phyloP scores from a whole-genome alignment of 2,329 filamentous ascomycete species.

The Dactylellina sp. region DNA sequence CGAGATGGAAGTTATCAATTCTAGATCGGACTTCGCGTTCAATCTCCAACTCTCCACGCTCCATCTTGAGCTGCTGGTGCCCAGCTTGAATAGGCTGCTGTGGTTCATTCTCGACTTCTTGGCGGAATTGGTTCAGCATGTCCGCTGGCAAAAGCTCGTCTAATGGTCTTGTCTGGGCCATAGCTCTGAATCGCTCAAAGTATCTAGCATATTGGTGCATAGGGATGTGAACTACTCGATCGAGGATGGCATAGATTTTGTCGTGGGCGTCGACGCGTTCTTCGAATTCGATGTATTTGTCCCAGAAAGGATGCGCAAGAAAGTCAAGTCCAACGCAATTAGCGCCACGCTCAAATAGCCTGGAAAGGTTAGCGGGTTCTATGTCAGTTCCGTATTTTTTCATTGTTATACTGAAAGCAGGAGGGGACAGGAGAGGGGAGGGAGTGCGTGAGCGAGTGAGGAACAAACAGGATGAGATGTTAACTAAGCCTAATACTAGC shows the following conservation, averaged over 20 bases:
- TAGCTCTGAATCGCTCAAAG: constrained; percentile 86
- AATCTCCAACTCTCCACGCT: constrained; percentile 78
- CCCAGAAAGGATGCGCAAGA: constrained; percentile 95
- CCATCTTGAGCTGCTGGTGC: constrained; percentile 63
- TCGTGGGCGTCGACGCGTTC: constrained; percentile 86
- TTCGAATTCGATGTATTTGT: constrained; percentile 98
- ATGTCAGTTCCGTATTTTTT: constrained; percentile 64
- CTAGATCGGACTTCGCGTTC: constrained; percentile 84
- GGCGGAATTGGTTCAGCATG: constrained; percentile 74
- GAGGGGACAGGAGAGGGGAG: constrained; percentile 61
- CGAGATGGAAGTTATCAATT: constrained; percentile 82
- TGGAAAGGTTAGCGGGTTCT: constrained; percentile 64
- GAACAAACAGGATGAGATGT: constrained; percentile 68
- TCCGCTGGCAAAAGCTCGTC: constrained; percentile 78
- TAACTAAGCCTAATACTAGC: constrained; percentile 62
- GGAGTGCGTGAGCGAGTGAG: constrained; percentile 66
- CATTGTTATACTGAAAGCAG: constrained; percentile 60
- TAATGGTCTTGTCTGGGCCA: constrained; percentile 79
- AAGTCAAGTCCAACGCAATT: constrained; percentile 90
- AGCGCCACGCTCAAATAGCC: constrained; percentile 91
- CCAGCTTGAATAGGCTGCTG: constrained; percentile 64
- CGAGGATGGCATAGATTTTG: constrained; percentile 84
- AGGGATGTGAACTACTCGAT: constrained; percentile 85
- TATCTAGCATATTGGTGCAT: constrained; percentile 97
- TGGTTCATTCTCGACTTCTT: constrained; percentile 77